Conservation (phyloP, 306 rosid genomes). For the Vachellia collinsii region DNA sequence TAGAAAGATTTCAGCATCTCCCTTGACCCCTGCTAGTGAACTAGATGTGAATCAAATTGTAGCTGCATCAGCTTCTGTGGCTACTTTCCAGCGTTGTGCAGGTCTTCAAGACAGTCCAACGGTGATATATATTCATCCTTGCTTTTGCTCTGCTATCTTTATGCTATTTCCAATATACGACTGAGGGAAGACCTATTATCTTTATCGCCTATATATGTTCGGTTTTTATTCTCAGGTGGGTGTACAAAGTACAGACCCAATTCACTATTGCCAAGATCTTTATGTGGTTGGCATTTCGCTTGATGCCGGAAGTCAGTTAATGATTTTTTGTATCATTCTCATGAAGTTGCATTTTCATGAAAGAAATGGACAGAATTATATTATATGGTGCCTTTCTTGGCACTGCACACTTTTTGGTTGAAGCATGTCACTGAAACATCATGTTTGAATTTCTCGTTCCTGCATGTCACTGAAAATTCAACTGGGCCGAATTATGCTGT, state of each 20-base stretch:
- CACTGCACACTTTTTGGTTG: background rate
- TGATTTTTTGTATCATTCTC: slow-evolving; percentile 5
- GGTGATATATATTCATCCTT: slow-evolving; percentile 39
- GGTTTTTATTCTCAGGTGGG: background rate
- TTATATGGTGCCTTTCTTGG: background rate
- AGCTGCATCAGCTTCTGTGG: slow-evolving; percentile 36
- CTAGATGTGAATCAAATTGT: slow-evolving; percentile 34
- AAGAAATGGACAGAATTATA: background rate
- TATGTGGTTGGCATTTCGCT: background rate
- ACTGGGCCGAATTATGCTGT: background rate
- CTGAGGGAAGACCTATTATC: slow-evolving; percentile 6
- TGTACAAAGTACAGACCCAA: background rate
- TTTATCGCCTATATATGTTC: background rate
- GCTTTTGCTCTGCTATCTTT: slow-evolving; percentile 15
- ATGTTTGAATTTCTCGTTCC: slow-evolving; percentile 14
- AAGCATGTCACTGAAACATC: background rate
- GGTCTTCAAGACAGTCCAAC: slow-evolving; percentile 37
- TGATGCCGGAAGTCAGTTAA: slow-evolving; percentile 5
- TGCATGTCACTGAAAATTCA: background rate
- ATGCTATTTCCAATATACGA: slow-evolving; percentile 4
- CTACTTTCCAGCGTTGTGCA: slow-evolving; percentile 17
- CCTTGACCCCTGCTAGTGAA: slow-evolving; percentile 30
- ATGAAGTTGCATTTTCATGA: background rate
- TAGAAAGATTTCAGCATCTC: slow-evolving; percentile 38
- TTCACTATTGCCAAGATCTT: background rate